Conservation (phyloP, 1,284 basidiomycete species). For the Polyporus tsugae region DNA sequence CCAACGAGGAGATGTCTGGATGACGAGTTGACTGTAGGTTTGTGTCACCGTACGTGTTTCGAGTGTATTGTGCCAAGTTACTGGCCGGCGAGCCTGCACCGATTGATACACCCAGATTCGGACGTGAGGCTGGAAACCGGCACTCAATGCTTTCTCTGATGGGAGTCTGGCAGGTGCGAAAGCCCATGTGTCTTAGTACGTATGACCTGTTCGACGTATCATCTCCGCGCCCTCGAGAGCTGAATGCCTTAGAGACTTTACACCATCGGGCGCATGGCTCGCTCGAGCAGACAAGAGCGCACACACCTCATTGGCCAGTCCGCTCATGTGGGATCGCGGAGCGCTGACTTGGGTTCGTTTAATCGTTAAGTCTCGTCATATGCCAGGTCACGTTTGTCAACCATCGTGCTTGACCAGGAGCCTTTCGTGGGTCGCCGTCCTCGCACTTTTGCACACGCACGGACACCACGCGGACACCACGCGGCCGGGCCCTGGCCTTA, state of each 20-base stretch:
- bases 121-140: neutral
- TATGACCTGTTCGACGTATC: conserved; percentile 4
- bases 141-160: conserved; percentile 3
- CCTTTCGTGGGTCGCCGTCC: conserved; percentile 1
- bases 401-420: neutral
- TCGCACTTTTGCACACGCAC: neutral
- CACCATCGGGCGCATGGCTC: conserved; percentile 14
- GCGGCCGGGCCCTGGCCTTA: conserved; percentile 4
- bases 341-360: conserved; percentile 5
- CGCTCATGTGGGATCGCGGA: neutral
- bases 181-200: neutral
- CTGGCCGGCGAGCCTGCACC: neutral
- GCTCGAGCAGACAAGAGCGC: conserved; percentile 10
- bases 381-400: conserved; percentile 12
- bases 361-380: neutral
- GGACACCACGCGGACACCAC: conserved; percentile 7
- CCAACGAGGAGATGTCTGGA: neutral
- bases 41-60: conserved; percentile 11
- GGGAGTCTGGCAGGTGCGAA: conserved; percentile 2
- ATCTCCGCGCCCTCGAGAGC: conserved; percentile 17
- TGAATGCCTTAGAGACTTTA: conserved; percentile 4
- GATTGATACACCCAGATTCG: neutral
- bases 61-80: conserved; percentile 6
- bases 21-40: conserved; percentile 10
- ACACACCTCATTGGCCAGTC: neutral